Evolutionary conservation across 768 basidiomycete genomes (phyloP).

Genomic region (Daedaleopsis nitida): DNA sequence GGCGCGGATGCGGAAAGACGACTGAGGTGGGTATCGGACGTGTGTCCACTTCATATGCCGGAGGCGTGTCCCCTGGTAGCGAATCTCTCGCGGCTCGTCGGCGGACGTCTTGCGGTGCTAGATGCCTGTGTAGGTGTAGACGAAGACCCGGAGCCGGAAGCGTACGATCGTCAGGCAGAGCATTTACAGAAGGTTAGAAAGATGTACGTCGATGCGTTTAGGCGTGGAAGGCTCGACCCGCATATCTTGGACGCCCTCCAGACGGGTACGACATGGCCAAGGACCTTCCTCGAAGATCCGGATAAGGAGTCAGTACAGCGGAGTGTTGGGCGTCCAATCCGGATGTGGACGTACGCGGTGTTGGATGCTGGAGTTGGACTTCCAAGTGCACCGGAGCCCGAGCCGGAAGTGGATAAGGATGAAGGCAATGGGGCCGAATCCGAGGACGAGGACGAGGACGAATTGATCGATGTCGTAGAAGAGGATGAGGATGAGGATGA

Average conservation of each 20-base stretch:
- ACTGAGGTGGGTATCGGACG: constrained; percentile 51
- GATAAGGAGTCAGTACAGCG: constrained; percentile 68
- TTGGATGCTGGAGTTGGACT: constrained; percentile 70
- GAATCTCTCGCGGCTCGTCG: constrained; percentile 42
- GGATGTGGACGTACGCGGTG: constrained; percentile 67
- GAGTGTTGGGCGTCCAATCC: constrained; percentile 63
- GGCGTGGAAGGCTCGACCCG: constrained; percentile 57
- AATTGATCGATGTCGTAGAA: constrained; percentile 50
- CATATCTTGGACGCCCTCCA: constrained; percentile 60
- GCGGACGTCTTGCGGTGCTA: not conserved
- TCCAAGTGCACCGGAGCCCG: constrained; percentile 33
- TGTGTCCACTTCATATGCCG: constrained; percentile 64
- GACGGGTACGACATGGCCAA: constrained; percentile 70
- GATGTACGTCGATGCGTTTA: constrained; percentile 64
- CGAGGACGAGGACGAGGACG: constrained; percentile 53
- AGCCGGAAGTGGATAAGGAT: constrained; percentile 25
- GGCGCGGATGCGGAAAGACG: constrained; percentile 24
- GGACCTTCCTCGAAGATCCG: constrained; percentile 76
- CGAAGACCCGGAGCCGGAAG: constrained; percentile 9
- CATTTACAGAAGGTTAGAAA: constrained; percentile 38
- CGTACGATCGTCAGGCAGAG: not conserved
- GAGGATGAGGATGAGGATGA: constrained; percentile 32
- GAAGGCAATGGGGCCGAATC: no score
- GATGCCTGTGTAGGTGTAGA: constrained; percentile 28
- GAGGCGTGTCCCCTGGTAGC: constrained; percentile 58